These are phyloP conservation scores for Aspergillus ellipticus DNA, from an alignment of 495 filamentous ascomycete species.

Conservation along the genomic window DNA sequence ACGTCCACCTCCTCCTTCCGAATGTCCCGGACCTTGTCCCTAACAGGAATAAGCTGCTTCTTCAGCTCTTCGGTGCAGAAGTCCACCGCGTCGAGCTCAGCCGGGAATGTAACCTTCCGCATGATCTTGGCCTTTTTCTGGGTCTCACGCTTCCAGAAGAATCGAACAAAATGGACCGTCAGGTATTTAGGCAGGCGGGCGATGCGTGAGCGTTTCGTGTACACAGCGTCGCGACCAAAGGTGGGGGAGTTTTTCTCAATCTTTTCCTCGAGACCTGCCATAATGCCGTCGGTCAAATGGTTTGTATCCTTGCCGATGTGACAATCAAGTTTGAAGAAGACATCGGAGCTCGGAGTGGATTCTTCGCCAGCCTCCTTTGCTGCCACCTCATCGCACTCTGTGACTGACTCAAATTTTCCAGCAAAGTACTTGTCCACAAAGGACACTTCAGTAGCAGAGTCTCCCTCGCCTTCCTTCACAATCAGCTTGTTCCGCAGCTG, in stretches of 20 bases:
- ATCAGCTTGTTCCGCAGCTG: constrained; percentile 78
- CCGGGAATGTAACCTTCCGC: constrained; percentile 95
- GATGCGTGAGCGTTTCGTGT: constrained; percentile 88
- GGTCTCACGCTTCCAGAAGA: constrained; percentile 92
- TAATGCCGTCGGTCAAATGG: constrained; percentile 82
- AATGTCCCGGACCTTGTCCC: constrained; percentile 93
- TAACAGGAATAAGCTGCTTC: constrained; percentile 77
- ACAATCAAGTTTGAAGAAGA: constrained; percentile 91
- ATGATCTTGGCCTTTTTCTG: constrained; percentile 99
- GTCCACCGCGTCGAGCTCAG: constrained; percentile 88
- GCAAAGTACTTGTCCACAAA: constrained; percentile 90
- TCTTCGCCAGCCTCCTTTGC: constrained; percentile 75
- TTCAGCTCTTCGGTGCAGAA: constrained; percentile 90
- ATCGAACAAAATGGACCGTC: constrained; percentile 95
- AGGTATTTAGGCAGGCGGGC: constrained; percentile 89
- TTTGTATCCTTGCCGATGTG: constrained; percentile 85
- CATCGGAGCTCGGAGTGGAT: constrained; percentile 59
- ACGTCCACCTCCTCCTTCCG: constrained; percentile 92
- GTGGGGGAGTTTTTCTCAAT: constrained; percentile 82
- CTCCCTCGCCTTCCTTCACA: constrained; percentile 51
- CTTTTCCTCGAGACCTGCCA: constrained; percentile 77
- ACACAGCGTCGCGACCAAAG: constrained; percentile 72
- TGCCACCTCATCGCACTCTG: constrained; percentile 78
- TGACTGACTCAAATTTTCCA: constrained; percentile 69
- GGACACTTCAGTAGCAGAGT: constrained; percentile 49